Percentiles rank a stretch among this genome's conserved stretches.
phyloP scores from a whole-genome alignment of 2,329 filamentous ascomycete species.

The Teratosphaeria pseudoeucalypti region DNA sequence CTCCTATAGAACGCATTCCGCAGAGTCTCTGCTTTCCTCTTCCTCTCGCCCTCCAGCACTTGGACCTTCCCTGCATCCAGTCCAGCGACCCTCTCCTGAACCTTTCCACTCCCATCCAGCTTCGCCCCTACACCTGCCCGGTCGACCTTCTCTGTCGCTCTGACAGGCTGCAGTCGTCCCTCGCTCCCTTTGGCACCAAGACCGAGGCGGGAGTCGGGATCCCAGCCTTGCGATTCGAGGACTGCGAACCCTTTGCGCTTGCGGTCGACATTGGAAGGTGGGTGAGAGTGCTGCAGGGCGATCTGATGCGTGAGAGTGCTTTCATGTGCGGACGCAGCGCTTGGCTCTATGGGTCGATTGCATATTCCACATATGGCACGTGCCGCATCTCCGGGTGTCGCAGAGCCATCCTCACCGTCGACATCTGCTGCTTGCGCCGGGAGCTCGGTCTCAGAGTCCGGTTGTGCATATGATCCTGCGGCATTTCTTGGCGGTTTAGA shows the following conservation, averaged over 20 bases:
- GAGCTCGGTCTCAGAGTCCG: background rate
- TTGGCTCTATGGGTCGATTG: slow-evolving; percentile 21
- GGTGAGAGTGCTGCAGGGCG: slow-evolving; percentile 57
- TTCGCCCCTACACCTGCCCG: slow-evolving; percentile 60
- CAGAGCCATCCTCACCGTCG: background rate
- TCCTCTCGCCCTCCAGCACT: slow-evolving; percentile 51
- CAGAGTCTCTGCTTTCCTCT: slow-evolving; percentile 35
- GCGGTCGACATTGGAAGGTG: slow-evolving; percentile 61
- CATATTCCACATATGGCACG: slow-evolving; percentile 26
- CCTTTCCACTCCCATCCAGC: slow-evolving; percentile 28
- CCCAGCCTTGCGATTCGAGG: slow-evolving; percentile 59
- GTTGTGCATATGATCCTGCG: background rate
- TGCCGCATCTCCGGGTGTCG: background rate
- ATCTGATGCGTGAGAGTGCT: slow-evolving; percentile 61
- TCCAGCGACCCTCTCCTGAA: slow-evolving; percentile 35
- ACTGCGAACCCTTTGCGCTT: slow-evolving; percentile 59
- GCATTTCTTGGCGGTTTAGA: background rate
- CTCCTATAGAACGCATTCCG: slow-evolving; percentile 62
- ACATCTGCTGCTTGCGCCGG: background rate
- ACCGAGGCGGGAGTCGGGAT: slow-evolving; percentile 61
- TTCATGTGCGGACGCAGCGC: slow-evolving; percentile 37
- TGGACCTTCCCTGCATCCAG: slow-evolving; percentile 62
- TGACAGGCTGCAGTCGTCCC: slow-evolving; percentile 68
- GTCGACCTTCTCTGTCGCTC: slow-evolving; percentile 60
- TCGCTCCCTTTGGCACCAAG: slow-evolving; percentile 54